A percentile compares a stretch with the other conserved stretches of the same genome.
Evolutionary conservation across 192 early-diverging fungal species (phyloP).

Genomic region (Linnemannia hyalina): DNA sequence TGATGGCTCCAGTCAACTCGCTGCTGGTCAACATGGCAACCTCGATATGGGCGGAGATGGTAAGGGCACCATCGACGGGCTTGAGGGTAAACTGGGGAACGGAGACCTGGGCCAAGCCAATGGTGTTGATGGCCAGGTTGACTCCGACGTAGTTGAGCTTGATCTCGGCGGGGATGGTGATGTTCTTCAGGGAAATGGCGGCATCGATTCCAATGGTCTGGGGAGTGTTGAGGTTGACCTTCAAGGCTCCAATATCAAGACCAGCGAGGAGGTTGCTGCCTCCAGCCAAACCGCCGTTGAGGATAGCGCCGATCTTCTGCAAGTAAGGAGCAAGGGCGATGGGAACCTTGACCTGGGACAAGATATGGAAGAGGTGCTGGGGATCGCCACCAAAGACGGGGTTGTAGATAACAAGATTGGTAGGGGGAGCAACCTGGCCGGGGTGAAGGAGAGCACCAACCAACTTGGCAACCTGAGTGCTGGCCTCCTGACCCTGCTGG

Average conservation of each 20-base stretch:
- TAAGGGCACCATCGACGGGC: conserved; percentile 27
- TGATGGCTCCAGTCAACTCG: conserved; percentile 23
- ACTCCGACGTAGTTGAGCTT: conserved; percentile 49
- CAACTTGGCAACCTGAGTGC: conserved; percentile 37
- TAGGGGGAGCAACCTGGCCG: conserved; percentile 47
- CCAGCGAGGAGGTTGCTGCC: conserved; percentile 23
- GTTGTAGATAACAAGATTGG: conserved; percentile 46
- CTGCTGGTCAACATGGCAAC: conserved; percentile 23
- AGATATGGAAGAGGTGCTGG: conserved; percentile 51
- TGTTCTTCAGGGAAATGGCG: conserved; percentile 36
- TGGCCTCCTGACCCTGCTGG: conserved; percentile 35
- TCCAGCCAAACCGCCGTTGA: conserved; percentile 16
- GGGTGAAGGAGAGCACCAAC: conserved; percentile 45
- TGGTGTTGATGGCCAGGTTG: conserved; percentile 24
- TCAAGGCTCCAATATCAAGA: conserved; percentile 36
- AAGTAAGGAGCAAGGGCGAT: conserved; percentile 45
- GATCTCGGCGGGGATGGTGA: conserved; percentile 45
- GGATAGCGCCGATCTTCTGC: conserved; percentile 31
- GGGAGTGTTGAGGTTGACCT: conserved; percentile 42
- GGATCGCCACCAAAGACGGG: conserved; percentile 55
- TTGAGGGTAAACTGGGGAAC: conserved; percentile 33
- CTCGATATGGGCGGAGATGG: conserved; percentile 18
- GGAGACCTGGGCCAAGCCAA: conserved; percentile 28
- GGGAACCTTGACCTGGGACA: conserved; percentile 46
- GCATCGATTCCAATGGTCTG: conserved; percentile 45